Evolutionary conservation across 805 yeast species (phyloP), one percentile per base, ranked within the genome.

Genomic region (Diddensiella caesifluorescens): DNA sequence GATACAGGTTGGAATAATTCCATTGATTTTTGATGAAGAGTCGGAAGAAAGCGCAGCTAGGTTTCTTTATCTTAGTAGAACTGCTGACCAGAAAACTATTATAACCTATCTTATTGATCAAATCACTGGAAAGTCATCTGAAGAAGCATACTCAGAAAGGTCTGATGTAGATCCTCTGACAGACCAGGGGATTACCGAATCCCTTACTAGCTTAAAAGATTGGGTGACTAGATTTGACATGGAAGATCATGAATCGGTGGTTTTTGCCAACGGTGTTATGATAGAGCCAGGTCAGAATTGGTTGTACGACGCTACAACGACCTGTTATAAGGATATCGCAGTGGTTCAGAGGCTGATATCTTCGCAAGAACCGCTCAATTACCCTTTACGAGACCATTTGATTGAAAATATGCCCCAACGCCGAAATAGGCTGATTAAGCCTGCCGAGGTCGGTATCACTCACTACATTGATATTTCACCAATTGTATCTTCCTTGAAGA

Each of bases 1-100:
- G 0, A 83, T 88, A 49, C 82, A 89, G 59, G 56, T 90, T 39
- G 98, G 97, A 4, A 48, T 90, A 2, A 65, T 90, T n/a, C 95
- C 97, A 0, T 44, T 83, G 2, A 51, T 47, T 4, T 44, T 47
- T 10, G 47, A 53, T 15, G 48, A 33, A 10, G 51, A 51, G 15
- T 56, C 59, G 36, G 46, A 42, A 16, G 23, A 38, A 6, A 38
- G 51, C 6, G 46, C 60, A 0, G 29, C 44, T 34, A 52, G 46
- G 15, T 21, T 53, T 9, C 36, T 46, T 19, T 50, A 41, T 20
- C 23, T 53, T 9, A 25, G 40, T 10, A 22, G 28, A 18, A 27
- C 32, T 38, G 39, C 16, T 3, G 37, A 15, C 2, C 22, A 23
- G 12, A 5, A 18, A 2, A 9, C 22, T 3, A 40, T 33, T 22